Conservation (phyloP, 352 stramenopile genomes). For the Globisporangium parvum region DNA sequence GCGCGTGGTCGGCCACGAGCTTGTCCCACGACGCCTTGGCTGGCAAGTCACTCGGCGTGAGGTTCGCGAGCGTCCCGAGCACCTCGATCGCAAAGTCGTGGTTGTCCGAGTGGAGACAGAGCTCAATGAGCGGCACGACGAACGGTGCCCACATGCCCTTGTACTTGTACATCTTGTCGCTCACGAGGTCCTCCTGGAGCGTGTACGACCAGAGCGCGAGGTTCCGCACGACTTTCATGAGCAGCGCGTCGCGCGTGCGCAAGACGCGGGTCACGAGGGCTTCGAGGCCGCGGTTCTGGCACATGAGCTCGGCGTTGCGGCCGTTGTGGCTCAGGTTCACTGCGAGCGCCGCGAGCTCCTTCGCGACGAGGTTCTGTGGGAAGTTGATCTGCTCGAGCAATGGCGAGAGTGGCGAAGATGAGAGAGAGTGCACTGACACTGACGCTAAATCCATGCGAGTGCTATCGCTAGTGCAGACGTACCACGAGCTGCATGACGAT, state of each 20-base stretch:
- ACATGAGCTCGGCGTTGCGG: constrained; percentile 90
- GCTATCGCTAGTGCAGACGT: constrained; percentile 1
- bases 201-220: constrained; percentile 91
- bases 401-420: background rate
- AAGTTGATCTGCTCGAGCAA: constrained; percentile 77
- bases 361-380: constrained; percentile 87
- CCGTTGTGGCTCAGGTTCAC: constrained; percentile 92
- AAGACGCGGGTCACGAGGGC: constrained; percentile 87
- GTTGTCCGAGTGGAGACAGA: constrained; percentile 83
- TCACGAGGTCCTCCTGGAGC: constrained; percentile 83
- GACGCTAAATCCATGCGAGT: background rate
- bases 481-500: constrained; percentile 92
- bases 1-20: constrained; percentile 79
- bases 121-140: constrained; percentile 82
- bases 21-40: constrained; percentile 86
- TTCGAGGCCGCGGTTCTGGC: constrained; percentile 81
- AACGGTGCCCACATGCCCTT: constrained; percentile 90
- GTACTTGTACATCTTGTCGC: constrained; percentile 88
- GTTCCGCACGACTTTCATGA: constrained; percentile 94
- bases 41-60: constrained; percentile 89
- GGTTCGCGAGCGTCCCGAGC: constrained; percentile 88
- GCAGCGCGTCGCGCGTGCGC: constrained; percentile 82
- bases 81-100: constrained; percentile 93
- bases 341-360: constrained; percentile 91
- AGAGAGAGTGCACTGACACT: background rate